A percentile compares a stretch with the other conserved stretches of the same genome.
These are phyloP conservation scores for Diaporthe humulicola DNA, from an alignment of 2,329 filamentous ascomycete genomes.

Conservation along the genomic window DNA sequence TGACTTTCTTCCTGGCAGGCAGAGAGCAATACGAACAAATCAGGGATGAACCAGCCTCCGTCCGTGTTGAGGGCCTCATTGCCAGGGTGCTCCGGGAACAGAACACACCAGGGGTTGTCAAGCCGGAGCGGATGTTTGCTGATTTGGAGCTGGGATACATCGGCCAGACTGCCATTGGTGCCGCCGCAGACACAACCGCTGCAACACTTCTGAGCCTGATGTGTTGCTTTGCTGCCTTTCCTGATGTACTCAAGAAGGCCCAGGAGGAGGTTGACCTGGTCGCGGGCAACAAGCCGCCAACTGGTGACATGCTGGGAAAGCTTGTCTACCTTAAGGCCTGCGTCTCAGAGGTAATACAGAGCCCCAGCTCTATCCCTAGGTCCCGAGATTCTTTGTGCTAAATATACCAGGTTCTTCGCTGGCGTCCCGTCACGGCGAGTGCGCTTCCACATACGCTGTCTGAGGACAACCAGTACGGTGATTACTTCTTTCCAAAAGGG, in stretches of 20 bases:
- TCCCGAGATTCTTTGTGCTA: not conserved
- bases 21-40: not conserved
- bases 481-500: slow-evolving; percentile 8
- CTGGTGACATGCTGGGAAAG: slow-evolving; percentile 9
- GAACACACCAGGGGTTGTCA: not conserved
- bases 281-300: not conserved
- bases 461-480: slow-evolving; percentile 5
- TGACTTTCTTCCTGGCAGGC: not conserved
- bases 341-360: slow-evolving; percentile 11
- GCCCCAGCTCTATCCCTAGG: no score
- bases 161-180: not conserved
- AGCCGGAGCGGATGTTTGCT: not conserved
- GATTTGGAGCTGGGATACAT: slow-evolving; percentile 18
- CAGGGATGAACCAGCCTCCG: not conserved
- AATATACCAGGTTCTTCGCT: slow-evolving; percentile 14
- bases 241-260: slow-evolving; percentile 10
- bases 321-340: slow-evolving; percentile 18
- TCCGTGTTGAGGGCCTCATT: slow-evolving; percentile 10
- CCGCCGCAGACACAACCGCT: slow-evolving; percentile 12
- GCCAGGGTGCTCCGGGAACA: slow-evolving; percentile 16
- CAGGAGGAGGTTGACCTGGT: slow-evolving; percentile 22
- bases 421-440: slow-evolving; percentile 14
- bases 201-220: slow-evolving; percentile 1
- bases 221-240: slow-evolving; percentile 15
- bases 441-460: slow-evolving; percentile 19